These are phyloP conservation scores for Cercophora newfieldiana DNA, from an alignment of 495 filamentous ascomycete species.

Conservation along the genomic window DNA sequence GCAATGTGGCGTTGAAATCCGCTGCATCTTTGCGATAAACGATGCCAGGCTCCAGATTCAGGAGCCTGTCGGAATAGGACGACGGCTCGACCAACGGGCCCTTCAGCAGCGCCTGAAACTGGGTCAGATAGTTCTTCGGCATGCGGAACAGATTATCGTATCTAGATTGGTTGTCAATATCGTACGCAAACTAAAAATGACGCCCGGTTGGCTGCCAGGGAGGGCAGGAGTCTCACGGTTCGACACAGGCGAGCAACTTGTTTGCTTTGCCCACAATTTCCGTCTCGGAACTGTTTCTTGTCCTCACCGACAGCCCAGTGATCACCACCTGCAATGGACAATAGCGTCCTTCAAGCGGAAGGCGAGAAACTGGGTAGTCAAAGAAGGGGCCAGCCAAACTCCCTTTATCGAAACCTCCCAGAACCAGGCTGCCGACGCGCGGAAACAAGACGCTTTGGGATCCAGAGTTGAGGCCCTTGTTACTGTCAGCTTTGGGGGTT, in stretches of 20 bases:
- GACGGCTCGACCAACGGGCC: not conserved
- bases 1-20: constrained; percentile 19
- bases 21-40: constrained; percentile 17
- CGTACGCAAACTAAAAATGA: no score
- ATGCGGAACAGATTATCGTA: constrained; percentile 28
- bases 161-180: constrained; percentile 5
- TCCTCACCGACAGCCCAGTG: constrained; percentile 7
- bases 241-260: constrained; percentile 18
- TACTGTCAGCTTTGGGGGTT: no score
- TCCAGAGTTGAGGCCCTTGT: constrained; percentile 19
- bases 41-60: constrained; percentile 25
- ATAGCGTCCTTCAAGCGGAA: not conserved
- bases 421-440: constrained; percentile 18
- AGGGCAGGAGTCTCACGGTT: constrained; percentile 16
- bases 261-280: constrained; percentile 13
- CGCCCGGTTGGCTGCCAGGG: not conserved
- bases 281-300: not conserved
- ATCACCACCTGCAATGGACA: constrained; percentile 23
- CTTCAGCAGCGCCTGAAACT: not conserved
- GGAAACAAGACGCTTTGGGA: constrained; percentile 20
- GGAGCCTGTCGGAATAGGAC: constrained; percentile 14
- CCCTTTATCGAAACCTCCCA: constrained; percentile 21
- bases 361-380: constrained; percentile 7
- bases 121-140: not conserved
- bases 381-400: constrained; percentile 15